Percentiles rank a stretch among this genome's conserved stretches.
Conservation (phyloP, 495 filamentous ascomycete species). For the Aspergillus egyptiacus region DNA sequence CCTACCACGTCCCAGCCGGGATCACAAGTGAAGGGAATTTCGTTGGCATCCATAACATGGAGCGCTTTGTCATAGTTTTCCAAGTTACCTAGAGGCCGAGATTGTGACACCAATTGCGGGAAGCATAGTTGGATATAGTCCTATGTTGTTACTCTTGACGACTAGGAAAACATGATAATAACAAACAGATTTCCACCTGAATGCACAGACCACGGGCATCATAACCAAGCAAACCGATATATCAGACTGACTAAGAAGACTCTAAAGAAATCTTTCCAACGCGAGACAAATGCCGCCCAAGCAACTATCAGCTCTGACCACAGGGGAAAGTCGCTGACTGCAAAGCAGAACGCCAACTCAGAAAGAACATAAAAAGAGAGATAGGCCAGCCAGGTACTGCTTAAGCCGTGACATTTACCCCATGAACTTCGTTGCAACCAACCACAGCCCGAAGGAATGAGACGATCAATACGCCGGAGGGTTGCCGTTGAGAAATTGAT, state of each 20-base stretch:
- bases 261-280: background rate
- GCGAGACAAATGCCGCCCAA: conserved; percentile 7
- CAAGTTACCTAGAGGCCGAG: no score
- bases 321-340: background rate
- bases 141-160: conserved; percentile 3
- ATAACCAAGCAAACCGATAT: background rate
- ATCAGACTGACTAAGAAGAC: background rate
- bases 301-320: conserved; percentile 1
- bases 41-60: no score
- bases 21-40: no score
- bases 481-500: conserved; percentile 20
- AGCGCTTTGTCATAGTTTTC: no score
- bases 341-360: conserved; percentile 2
- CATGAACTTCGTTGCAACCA: conserved; percentile 14
- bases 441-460: background rate
- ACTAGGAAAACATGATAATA: background rate
- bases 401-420: conserved; percentile 1
- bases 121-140: background rate
- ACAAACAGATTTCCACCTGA: conserved; percentile 8
- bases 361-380: background rate
- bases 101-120: background rate
- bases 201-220: background rate
- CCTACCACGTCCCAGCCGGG: no score
- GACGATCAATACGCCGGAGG: conserved; percentile 4
- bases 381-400: background rate